phyloP scores from a whole-genome alignment of 2,329 filamentous ascomycete genomes.

The Fusarium piperis region DNA sequence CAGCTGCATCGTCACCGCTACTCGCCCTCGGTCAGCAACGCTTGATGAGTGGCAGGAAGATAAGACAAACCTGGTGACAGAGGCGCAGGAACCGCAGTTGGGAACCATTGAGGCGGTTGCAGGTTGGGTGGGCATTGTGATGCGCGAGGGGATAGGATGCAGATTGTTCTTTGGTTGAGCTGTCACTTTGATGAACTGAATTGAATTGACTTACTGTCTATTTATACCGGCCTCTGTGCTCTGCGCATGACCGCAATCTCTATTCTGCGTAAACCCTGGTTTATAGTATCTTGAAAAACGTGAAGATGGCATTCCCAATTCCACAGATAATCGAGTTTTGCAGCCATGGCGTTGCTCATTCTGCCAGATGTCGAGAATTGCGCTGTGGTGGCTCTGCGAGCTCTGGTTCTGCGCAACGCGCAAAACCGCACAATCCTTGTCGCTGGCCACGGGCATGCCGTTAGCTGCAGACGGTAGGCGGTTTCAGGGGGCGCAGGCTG shows the following conservation, averaged over 20 bases:
- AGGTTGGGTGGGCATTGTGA: constrained; percentile 8
- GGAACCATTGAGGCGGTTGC: constrained; percentile 6
- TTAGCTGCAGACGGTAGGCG: neutral
- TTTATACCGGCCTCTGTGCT: neutral
- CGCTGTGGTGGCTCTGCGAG: neutral
- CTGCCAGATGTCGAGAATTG: neutral
- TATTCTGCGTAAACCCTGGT: neutral
- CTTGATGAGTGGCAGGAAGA: neutral
- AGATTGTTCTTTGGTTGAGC: neutral
- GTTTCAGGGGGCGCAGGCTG: neutral
- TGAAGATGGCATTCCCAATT: neutral
- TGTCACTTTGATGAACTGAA: neutral
- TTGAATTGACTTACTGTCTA: neutral
- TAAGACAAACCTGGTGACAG: neutral
- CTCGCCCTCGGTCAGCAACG: neutral
- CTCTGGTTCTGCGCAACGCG: constrained; percentile 8
- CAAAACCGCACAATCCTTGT: constrained; percentile 6
- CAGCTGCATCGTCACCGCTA: neutral
- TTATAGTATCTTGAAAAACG: neutral
- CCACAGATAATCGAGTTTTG: neutral
- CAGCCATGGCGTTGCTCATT: neutral
- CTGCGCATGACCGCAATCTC: neutral
- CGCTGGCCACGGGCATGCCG: neutral
- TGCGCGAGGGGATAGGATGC: neutral
- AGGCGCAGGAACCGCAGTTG: constrained; percentile 15